These are phyloP conservation scores for Irpex rosettiformis DNA, from an alignment of 1,284 basidiomycete species.

Conservation along the genomic window DNA sequence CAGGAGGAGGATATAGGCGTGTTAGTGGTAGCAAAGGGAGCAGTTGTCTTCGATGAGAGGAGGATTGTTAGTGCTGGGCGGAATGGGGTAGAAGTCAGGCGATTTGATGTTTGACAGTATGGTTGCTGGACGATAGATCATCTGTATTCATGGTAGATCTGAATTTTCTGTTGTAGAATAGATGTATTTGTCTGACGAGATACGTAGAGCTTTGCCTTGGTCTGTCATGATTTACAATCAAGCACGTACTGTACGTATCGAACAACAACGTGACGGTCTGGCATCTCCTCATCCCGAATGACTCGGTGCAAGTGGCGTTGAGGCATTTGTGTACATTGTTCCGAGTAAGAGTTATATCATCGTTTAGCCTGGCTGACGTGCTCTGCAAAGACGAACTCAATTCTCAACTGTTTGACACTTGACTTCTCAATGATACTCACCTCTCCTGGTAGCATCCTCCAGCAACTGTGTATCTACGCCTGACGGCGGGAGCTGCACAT, in stretches of 20 bases:
- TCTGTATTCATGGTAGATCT: too few species aligned
- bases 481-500: slow-evolving; percentile 90
- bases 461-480: slow-evolving; percentile 95
- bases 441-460: slow-evolving; percentile 97
- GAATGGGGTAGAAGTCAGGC: slow-evolving; percentile 53
- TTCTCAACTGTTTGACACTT: too few species aligned
- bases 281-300: too few species aligned
- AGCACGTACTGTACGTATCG: too few species aligned
- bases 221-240: too few species aligned
- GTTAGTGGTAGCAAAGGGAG: slow-evolving; percentile 29
- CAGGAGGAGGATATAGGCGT: slow-evolving; percentile 11
- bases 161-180: too few species aligned
- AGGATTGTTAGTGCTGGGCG: slow-evolving; percentile 57
- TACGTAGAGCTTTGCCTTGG: too few species aligned
- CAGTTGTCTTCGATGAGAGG: slow-evolving; percentile 71
- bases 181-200: too few species aligned
- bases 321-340: too few species aligned
- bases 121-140: not conserved
- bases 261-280: too few species aligned
- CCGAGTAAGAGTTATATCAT: slow-evolving; percentile 9
- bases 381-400: too few species aligned
- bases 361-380: slow-evolving; percentile 22
- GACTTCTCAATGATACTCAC: slow-evolving; percentile 52
- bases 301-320: too few species aligned
- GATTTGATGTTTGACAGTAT: slow-evolving; percentile 58